These are phyloP conservation scores for Shiraia bambusicola DNA, from an alignment of 2,329 filamentous ascomycete species.

Conservation along the genomic window DNA sequence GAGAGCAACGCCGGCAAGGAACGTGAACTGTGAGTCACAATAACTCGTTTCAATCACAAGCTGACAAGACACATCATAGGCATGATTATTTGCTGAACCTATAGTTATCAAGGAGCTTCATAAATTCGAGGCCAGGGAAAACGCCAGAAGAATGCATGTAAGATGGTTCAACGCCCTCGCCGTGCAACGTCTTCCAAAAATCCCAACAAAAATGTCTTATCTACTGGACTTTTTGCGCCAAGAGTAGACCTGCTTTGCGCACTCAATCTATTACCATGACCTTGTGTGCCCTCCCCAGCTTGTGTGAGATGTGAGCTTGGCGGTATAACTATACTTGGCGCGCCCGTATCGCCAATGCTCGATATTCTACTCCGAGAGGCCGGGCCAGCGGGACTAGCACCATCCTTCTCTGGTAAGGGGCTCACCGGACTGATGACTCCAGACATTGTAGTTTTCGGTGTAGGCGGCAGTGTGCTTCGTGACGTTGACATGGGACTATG, in stretches of 20 bases:
- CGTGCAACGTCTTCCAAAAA: slow-evolving; percentile 63
- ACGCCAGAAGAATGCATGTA: slow-evolving; percentile 6
- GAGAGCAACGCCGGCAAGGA: too few species aligned
- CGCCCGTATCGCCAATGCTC: slow-evolving; percentile 33
- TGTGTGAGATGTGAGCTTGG: slow-evolving; percentile 16
- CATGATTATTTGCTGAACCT: not conserved
- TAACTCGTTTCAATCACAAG: too few species aligned
- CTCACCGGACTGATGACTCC: slow-evolving; percentile 43
- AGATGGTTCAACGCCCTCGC: slow-evolving; percentile 28
- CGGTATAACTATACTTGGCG: slow-evolving; percentile 22
- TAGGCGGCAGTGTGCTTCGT: slow-evolving; percentile 27
- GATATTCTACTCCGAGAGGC: slow-evolving; percentile 37
- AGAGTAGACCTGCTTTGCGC: slow-evolving; percentile 9
- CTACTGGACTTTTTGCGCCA: slow-evolving; percentile 54
- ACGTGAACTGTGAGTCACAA: too few species aligned
- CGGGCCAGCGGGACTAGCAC: slow-evolving; percentile 31
- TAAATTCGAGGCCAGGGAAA: not conserved
- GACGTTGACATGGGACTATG: slow-evolving; percentile 22
- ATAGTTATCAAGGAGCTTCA: not conserved
- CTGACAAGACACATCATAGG: too few species aligned
- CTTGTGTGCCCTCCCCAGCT: slow-evolving; percentile 5
- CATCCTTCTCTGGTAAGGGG: slow-evolving; percentile 35
- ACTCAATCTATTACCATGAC: slow-evolving; percentile 5
- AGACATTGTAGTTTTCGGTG: slow-evolving; percentile 35
- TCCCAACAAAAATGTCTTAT: slow-evolving; percentile 74